Evolutionary conservation across 805 yeast species (phyloP), one percentile per base, ranked within the genome.

Genomic region (Pichia cabralensis): DNA sequence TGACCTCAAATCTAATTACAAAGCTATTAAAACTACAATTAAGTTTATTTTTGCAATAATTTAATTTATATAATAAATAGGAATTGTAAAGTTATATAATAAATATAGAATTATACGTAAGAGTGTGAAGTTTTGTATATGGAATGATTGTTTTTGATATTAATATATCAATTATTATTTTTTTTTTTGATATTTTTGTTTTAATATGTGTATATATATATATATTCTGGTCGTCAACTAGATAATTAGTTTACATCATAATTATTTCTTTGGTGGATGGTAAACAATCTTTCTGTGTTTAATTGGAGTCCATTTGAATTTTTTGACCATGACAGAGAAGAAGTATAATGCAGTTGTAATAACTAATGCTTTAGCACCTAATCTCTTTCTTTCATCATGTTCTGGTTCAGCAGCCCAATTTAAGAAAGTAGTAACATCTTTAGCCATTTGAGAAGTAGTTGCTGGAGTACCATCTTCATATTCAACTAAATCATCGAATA

Each of bases 401-500:
- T 92, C 98, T 43, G 98, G 98, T 69, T 86, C 96, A 40, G 96
- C 68, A 46, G 96, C 85, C 98, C 98, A 92, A 74, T 88, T 82
- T 62, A 92, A 77, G 80, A 92, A 92, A 35, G 85, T 77, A 44
- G 85, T 67, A 38, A 92, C 98, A 64, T 92, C 98, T 74, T 92
- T 92, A 49, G 98, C 98, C 97, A 89, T 88, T 71, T 92, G 98
- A 38, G 97, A 80, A 45, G 97, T 81, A 35, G 97, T 78, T 35
- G 98, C 97, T 40, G 94, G 95, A 40, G 98, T 92, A 58, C 98
- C 98, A 61, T 92, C 98, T 62, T 92, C 98, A 66, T 78, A 92
- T 71, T 92, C 98, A 46, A 92, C 98, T 56, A 92, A 72, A 47
- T 84, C 98, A 60, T 92, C 98, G 52, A 88, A 92, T 62, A 92